These are phyloP conservation scores for Blastomyces emzantsi DNA, from an alignment of 2,329 filamentous ascomycete genomes.

Conservation along the genomic window DNA sequence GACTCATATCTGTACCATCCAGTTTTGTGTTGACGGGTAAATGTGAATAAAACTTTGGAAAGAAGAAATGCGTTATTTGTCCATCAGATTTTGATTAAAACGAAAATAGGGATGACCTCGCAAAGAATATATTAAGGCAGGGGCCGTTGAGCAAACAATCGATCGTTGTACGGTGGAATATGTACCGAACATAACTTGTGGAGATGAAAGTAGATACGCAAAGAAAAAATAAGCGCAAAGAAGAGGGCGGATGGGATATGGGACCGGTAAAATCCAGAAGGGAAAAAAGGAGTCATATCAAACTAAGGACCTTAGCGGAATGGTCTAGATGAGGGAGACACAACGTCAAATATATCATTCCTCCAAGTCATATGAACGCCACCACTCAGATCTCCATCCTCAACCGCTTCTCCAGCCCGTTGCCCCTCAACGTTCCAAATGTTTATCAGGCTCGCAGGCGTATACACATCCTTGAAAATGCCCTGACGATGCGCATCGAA, in stretches of 20 bases:
- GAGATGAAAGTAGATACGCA: background rate
- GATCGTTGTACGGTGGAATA: background rate
- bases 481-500: slow-evolving; percentile 52
- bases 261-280: background rate
- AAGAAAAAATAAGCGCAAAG: background rate
- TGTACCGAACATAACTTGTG: background rate
- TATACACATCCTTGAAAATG: slow-evolving; percentile 75
- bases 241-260: background rate
- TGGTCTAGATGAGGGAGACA: background rate
- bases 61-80: background rate
- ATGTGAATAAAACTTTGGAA: background rate
- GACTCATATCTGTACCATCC: background rate
- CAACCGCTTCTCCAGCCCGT: slow-evolving; percentile 59
- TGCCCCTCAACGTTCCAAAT: slow-evolving; percentile 75
- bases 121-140: background rate
- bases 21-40: background rate
- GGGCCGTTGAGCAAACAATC: background rate
- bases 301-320: background rate
- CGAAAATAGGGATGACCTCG: background rate
- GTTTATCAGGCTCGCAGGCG: slow-evolving; percentile 80
- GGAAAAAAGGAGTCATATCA: background rate
- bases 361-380: slow-evolving; percentile 53
- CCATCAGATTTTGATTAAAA: background rate
- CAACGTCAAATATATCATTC: slow-evolving; percentile 63
- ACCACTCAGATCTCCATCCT: slow-evolving; percentile 54